A percentile compares a stretch with the other conserved stretches of the same genome.
These are phyloP conservation scores for Coemansia sp. DNA, from an alignment of 192 early-diverging fungal genomes.

Conservation along the genomic window DNA sequence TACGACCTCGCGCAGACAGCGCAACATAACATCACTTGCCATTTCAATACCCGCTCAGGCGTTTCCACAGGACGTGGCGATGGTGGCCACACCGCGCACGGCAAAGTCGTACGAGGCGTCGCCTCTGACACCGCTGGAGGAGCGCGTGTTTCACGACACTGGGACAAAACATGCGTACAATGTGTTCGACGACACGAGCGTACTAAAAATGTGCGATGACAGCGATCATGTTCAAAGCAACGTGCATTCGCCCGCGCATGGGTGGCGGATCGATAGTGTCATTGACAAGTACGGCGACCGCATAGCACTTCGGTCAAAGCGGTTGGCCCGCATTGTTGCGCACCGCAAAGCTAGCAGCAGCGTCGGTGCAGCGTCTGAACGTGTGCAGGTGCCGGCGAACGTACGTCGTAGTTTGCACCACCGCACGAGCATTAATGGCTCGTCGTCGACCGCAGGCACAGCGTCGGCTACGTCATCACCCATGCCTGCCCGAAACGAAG, in stretches of 20 bases:
- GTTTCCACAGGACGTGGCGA: not conserved
- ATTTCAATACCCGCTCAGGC: conserved; percentile 9
- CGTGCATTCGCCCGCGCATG: conserved; percentile 6
- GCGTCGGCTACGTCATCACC: conserved; percentile 8
- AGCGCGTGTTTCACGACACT: conserved; percentile 28
- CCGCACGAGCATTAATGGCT: conserved; percentile 7
- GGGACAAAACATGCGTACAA: conserved; percentile 11
- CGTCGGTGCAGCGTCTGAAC: not conserved
- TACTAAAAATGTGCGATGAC: conserved; percentile 37
- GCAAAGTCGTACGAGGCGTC: conserved; percentile 26
- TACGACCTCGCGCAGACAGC: not conserved
- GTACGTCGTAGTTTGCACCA: not conserved
- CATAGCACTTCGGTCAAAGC: conserved; percentile 26
- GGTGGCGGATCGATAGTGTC: conserved; percentile 41
- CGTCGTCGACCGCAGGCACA: conserved; percentile 8
- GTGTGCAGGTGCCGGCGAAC: not conserved
- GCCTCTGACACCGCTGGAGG: conserved; percentile 43
- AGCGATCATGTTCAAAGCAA: conserved; percentile 8
- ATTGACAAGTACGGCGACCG: conserved; percentile 43
- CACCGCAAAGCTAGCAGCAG: conserved; percentile 20
- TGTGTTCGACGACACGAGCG: conserved; percentile 35
- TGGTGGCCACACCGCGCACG: conserved; percentile 18
- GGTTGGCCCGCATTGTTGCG: conserved; percentile 38
- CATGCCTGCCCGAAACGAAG: not conserved
- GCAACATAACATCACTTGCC: not conserved